Evolutionary conservation across 139 green algal genomes (phyloP).

Genomic region (Coelastrella sp.): DNA sequence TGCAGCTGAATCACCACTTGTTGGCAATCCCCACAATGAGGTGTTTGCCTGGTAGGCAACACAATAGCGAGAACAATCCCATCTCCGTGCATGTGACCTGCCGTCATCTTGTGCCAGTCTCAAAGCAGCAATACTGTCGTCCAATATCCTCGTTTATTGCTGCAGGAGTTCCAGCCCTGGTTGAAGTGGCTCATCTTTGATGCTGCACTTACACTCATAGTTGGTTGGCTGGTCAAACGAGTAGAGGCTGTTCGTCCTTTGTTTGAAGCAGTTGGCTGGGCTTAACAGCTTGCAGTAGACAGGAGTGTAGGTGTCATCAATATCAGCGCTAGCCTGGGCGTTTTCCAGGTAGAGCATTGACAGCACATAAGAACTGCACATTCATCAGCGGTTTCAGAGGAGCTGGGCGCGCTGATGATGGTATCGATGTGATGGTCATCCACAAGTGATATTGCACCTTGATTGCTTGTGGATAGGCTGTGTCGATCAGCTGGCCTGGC

Average conservation of each 20-base stretch:
- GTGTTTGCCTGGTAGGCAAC: not conserved
- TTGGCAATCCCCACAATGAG: not conserved
- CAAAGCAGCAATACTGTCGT: no score
- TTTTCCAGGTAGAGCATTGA: not conserved
- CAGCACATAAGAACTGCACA: not conserved
- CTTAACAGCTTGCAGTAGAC: not conserved
- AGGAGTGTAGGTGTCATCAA: not conserved
- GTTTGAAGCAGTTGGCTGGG: constrained; percentile 41
- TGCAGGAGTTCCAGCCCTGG: constrained; percentile 49
- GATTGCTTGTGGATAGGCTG: no score
- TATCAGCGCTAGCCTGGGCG: not conserved
- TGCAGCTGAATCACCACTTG: not conserved
- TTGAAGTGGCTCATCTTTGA: constrained; percentile 47
- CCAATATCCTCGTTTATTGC: no score
- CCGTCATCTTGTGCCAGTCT: no score
- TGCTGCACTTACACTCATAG: constrained; percentile 6
- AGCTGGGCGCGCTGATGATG: no score
- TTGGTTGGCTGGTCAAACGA: constrained; percentile 21
- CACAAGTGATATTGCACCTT: no score
- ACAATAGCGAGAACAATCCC: no score
- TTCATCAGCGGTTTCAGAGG: no score
- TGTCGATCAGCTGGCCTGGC: no score
- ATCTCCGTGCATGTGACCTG: no score
- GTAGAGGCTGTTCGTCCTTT: not conserved
- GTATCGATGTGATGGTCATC: no score